phyloP scores from a whole-genome alignment of 305 asterid species.

The Solanum hybrid region DNA sequence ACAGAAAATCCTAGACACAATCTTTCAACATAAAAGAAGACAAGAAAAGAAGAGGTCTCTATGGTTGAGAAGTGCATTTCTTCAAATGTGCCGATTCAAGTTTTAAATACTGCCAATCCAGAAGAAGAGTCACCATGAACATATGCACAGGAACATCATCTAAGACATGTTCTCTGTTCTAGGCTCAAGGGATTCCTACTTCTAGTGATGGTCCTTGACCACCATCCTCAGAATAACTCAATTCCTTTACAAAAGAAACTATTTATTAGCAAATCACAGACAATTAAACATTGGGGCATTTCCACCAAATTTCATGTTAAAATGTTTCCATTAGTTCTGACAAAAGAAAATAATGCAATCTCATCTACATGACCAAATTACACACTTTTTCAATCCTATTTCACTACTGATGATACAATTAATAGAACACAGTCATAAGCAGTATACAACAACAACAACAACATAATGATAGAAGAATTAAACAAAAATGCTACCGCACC shows the following conservation, averaged over 20 bases:
- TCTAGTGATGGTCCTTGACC: not conserved
- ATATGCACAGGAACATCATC: not conserved
- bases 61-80: slow-evolving; percentile 1
- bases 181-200: not conserved
- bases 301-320: not conserved
- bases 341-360: not conserved
- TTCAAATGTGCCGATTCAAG: not conserved
- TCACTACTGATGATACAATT: not conserved
- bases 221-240: not conserved
- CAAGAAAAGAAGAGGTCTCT: not conserved
- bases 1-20: not conserved
- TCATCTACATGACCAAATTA: not conserved
- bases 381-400: not conserved
- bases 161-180: not conserved
- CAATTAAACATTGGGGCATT: not conserved
- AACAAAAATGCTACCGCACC: slow-evolving; percentile 26
- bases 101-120: not conserved
- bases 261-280: not conserved
- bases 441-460: not conserved
- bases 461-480: not conserved
- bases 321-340: not conserved
- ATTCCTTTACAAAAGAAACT: not conserved
- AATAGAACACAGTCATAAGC: not conserved
- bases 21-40: not conserved
- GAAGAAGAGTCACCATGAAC: not conserved